phyloP scores from a whole-genome alignment of 2,329 filamentous ascomycete genomes.

The Drechslerella stenobrocha region DNA sequence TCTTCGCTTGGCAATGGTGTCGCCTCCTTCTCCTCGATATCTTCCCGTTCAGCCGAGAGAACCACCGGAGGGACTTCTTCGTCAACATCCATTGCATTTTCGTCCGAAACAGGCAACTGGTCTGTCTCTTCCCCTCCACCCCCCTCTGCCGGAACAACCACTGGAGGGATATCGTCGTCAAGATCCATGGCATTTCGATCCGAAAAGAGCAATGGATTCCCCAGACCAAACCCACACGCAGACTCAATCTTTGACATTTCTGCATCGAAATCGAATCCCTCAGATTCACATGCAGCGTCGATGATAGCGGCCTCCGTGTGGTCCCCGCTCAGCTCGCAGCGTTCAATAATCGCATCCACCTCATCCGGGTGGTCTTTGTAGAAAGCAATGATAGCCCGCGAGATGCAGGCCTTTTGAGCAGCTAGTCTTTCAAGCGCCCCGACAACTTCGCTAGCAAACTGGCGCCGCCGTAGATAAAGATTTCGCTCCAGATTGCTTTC shows the following conservation, averaged over 20 bases:
- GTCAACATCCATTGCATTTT: neutral
- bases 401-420: conserved; percentile 1
- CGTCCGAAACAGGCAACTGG: no score
- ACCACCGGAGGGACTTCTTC: neutral
- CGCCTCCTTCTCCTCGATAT: neutral
- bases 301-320: conserved; percentile 11
- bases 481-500: neutral
- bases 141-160: neutral
- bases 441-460: conserved; percentile 5
- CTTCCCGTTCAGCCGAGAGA: no score
- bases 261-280: conserved; percentile 5
- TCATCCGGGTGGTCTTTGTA: conserved; percentile 16
- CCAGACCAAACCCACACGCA: conserved; percentile 19
- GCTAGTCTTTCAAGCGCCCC: conserved; percentile 27
- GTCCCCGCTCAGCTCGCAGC: conserved; percentile 18
- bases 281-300: conserved; percentile 14
- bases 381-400: conserved; percentile 4
- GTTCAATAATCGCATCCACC: conserved; percentile 25
- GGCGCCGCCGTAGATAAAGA: conserved; percentile 1
- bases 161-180: neutral
- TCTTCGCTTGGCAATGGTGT: neutral
- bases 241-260: conserved; percentile 11
- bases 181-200: conserved; percentile 15
- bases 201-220: conserved; percentile 2
- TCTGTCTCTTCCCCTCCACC: neutral